Percentiles rank a stretch among this genome's conserved stretches.
Conservation (phyloP, 108 stramenopile genomes). For the Discostella pseudostelligera region DNA sequence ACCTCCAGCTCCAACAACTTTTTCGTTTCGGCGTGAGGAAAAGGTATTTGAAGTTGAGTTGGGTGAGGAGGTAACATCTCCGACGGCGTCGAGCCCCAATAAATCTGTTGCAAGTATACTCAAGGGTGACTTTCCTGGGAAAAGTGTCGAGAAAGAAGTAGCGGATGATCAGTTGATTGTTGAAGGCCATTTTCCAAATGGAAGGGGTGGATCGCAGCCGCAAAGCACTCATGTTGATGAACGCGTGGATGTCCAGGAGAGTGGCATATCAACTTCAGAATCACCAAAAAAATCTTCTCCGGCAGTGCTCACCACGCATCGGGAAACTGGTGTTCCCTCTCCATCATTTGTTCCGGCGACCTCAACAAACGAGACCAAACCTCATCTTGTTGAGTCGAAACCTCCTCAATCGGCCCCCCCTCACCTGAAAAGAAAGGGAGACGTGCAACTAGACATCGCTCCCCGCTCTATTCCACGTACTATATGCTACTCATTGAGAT, state of each 20-base stretch:
- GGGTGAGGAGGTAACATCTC: no score
- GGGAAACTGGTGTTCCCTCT: not conserved
- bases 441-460: slow-evolving; percentile 6
- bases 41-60: no score
- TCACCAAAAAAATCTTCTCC: not conserved
- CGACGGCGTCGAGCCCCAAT: no score
- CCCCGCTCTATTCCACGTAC: slow-evolving; percentile 47
- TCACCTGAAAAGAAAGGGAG: slow-evolving; percentile 1
- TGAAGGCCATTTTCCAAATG: no score
- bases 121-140: not conserved
- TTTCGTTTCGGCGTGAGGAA: no score
- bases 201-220: no score
- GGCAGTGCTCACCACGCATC: not conserved
- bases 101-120: not conserved
- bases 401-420: slow-evolving; percentile 9
- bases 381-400: not conserved
- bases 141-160: not conserved
- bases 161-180: not conserved
- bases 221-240: slow-evolving; percentile 6
- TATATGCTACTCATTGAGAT: slow-evolving; percentile 64
- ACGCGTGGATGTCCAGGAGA: slow-evolving; percentile 29
- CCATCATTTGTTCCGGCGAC: slow-evolving; percentile 1
- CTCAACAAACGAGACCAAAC: not conserved
- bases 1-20: no score
- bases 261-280: slow-evolving; percentile 18